These are phyloP conservation scores for Drechslerella coelobrocha DNA, from an alignment of 2,329 filamentous ascomycete genomes.

Conservation along the genomic window DNA sequence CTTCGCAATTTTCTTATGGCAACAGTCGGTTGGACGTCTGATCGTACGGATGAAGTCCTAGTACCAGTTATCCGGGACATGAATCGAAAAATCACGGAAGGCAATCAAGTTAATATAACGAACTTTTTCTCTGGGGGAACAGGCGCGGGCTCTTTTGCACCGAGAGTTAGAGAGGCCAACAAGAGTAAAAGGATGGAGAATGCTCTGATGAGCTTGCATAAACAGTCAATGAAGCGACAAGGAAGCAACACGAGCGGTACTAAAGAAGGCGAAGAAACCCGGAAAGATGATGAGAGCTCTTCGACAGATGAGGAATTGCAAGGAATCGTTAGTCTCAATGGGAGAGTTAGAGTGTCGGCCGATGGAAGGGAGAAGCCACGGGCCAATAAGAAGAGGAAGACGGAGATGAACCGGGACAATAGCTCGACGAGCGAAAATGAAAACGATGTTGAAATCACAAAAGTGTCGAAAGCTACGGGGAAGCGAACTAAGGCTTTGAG, in stretches of 20 bases:
- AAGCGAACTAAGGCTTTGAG: constrained; percentile 20
- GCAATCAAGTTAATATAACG: constrained; percentile 97
- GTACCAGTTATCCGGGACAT: constrained; percentile 95
- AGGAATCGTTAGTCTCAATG: constrained; percentile 44
- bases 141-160: constrained; percentile 74
- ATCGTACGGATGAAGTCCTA: constrained; percentile 91
- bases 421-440: constrained; percentile 45
- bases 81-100: constrained; percentile 85
- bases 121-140: constrained; percentile 80
- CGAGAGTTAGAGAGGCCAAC: constrained; percentile 68
- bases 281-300: constrained; percentile 44
- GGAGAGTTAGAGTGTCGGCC: constrained; percentile 23
- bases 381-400: constrained; percentile 43
- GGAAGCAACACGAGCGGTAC: constrained; percentile 54
- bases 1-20: constrained; percentile 83
- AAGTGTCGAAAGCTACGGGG: constrained; percentile 16
- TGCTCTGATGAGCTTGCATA: constrained; percentile 72
- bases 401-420: not conserved
- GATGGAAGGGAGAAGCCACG: constrained; percentile 14
- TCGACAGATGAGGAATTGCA: constrained; percentile 38
- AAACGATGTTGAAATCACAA: constrained; percentile 47
- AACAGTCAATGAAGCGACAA: constrained; percentile 49
- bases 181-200: constrained; percentile 78
- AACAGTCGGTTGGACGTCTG: constrained; percentile 90
- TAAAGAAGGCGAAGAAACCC: constrained; percentile 50